phyloP scores from a whole-genome alignment of 768 basidiomycete species.

The Leccinum longicurvipes region DNA sequence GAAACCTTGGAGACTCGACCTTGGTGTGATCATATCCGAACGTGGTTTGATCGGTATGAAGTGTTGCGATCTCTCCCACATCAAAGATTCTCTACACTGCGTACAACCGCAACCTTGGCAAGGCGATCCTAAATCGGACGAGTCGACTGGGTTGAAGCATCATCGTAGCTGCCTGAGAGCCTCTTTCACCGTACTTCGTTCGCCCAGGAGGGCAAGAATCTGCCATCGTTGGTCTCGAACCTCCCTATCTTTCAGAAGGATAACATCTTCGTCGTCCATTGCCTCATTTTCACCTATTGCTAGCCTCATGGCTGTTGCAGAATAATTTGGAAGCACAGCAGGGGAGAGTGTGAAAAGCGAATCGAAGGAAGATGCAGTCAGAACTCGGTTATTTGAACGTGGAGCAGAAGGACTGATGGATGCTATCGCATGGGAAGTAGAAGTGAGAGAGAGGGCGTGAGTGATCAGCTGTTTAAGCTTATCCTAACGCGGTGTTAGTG shows the following conservation, averaged over 20 bases:
- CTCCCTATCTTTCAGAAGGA: conserved; percentile 58
- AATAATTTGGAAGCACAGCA: conserved; percentile 72
- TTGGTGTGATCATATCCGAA: background rate
- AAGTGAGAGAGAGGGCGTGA: conserved; percentile 73
- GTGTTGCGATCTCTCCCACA: background rate
- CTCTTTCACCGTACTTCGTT: conserved; percentile 71
- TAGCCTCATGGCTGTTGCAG: conserved; percentile 72
- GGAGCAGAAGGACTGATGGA: conserved; percentile 62
- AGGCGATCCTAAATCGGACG: background rate
- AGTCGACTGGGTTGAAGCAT: background rate
- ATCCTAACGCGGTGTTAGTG: conserved; percentile 42
- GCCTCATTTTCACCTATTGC: conserved; percentile 52
- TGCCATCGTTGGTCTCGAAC: conserved; percentile 73
- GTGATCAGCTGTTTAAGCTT: conserved; percentile 83
- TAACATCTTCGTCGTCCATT: conserved; percentile 44
- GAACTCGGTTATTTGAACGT: conserved; percentile 40
- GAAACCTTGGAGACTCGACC: background rate
- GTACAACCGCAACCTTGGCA: background rate
- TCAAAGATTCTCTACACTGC: background rate
- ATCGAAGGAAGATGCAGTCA: conserved; percentile 70
- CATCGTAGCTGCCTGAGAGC: conserved; percentile 41
- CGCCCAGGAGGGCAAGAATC: conserved; percentile 67
- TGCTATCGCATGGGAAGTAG: conserved; percentile 70
- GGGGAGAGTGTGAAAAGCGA: conserved; percentile 76
- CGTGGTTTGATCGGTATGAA: too few species aligned